These are phyloP conservation scores for Termitomyces bulborhizus DNA, from an alignment of 768 basidiomycete genomes.

Conservation along the genomic window DNA sequence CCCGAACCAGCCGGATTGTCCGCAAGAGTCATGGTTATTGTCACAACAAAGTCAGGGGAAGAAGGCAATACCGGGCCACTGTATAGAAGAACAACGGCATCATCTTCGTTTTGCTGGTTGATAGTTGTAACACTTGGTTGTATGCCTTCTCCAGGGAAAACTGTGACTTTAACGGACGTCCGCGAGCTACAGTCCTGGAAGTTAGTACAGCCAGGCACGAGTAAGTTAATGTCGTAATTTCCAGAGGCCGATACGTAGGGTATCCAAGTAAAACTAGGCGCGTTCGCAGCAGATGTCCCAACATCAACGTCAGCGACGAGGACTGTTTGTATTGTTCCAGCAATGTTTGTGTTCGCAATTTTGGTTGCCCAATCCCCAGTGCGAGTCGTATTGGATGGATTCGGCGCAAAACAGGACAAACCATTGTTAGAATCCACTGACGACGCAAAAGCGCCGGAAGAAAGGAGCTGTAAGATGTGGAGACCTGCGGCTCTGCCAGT, in stretches of 20 bases:
- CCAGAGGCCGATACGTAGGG: slow-evolving; percentile 92
- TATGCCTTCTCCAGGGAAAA: slow-evolving; percentile 70
- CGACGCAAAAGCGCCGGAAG: slow-evolving; percentile 87
- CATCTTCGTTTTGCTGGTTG: slow-evolving; percentile 63
- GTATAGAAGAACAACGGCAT: slow-evolving; percentile 64
- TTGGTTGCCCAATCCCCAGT: slow-evolving; percentile 69
- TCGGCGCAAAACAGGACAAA: slow-evolving; percentile 72
- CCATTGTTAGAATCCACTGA: slow-evolving; percentile 55
- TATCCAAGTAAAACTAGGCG: slow-evolving; percentile 84
- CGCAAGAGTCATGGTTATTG: slow-evolving; percentile 71
- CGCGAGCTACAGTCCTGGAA: slow-evolving; percentile 77
- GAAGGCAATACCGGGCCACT: slow-evolving; percentile 78
- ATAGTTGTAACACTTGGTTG: slow-evolving; percentile 64
- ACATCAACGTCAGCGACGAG: slow-evolving; percentile 63
- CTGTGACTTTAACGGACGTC: slow-evolving; percentile 76
- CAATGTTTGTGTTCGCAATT: slow-evolving; percentile 61
- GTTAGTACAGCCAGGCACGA: slow-evolving; percentile 80
- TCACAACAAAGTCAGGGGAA: slow-evolving; percentile 62
- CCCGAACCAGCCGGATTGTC: slow-evolving; percentile 57
- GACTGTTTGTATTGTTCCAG: slow-evolving; percentile 75
- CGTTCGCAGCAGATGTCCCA: slow-evolving; percentile 49
- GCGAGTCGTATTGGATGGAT: slow-evolving; percentile 58
- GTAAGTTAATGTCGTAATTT: slow-evolving; percentile 75
- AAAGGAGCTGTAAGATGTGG: slow-evolving; percentile 88
- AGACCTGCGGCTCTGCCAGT: slow-evolving; percentile 74